phyloP scores from a whole-genome alignment of 2,329 filamentous ascomycete species.

The Epichloe hybrida region DNA sequence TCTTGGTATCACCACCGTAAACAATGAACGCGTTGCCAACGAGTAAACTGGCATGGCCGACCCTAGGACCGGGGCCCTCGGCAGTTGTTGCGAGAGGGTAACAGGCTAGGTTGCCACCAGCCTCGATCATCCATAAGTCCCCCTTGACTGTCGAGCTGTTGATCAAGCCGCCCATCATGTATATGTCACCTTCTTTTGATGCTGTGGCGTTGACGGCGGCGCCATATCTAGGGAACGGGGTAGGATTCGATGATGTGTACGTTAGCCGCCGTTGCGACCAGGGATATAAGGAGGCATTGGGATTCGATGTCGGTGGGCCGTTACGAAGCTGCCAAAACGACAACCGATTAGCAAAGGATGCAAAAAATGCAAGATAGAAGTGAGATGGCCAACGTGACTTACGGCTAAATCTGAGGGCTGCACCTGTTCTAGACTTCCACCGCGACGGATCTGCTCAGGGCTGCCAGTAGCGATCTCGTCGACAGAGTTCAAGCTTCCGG shows the following conservation, averaged over 20 bases:
- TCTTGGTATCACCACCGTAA: slow-evolving; percentile 95
- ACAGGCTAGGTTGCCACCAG: slow-evolving; percentile 74
- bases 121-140: slow-evolving; percentile 95
- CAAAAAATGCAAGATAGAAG: neutral
- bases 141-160: slow-evolving; percentile 88
- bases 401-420: slow-evolving; percentile 22
- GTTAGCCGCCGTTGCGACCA: slow-evolving; percentile 88
- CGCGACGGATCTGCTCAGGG: slow-evolving; percentile 49
- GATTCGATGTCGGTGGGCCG: slow-evolving; percentile 33
- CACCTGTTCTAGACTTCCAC: slow-evolving; percentile 36
- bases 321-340: slow-evolving; percentile 38
- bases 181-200: slow-evolving; percentile 94
- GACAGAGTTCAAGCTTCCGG: slow-evolving; percentile 64
- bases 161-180: slow-evolving; percentile 93
- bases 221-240: slow-evolving; percentile 92
- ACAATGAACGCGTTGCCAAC: slow-evolving; percentile 99
- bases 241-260: slow-evolving; percentile 68
- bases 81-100: slow-evolving; percentile 85
- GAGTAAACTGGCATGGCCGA: slow-evolving; percentile 84
- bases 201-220: slow-evolving; percentile 86
- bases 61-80: slow-evolving; percentile 86
- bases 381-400: slow-evolving; percentile 14
- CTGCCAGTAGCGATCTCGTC: slow-evolving; percentile 44
- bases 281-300: slow-evolving; percentile 76
- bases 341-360: neutral